Percentiles rank a stretch among this genome's conserved stretches.
Conservation (phyloP, 2,329 filamentous ascomycete species). For the Chalaropsis thielavioides region DNA sequence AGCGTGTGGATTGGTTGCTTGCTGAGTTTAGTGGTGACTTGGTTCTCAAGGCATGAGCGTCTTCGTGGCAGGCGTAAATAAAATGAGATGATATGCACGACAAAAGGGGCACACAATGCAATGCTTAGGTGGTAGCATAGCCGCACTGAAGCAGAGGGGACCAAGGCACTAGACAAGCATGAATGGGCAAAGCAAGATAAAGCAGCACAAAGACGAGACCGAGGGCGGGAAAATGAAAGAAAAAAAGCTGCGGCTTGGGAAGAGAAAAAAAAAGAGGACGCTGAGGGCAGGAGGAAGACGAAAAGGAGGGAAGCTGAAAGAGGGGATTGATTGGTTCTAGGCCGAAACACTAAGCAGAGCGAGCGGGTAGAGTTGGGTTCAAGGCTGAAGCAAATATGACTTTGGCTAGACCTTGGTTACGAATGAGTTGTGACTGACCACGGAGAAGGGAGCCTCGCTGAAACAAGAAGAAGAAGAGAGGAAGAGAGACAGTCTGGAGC, state of each 20-base stretch:
- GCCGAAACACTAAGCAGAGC: background rate
- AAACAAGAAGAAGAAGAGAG: background rate
- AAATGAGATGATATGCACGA: conserved; percentile 14
- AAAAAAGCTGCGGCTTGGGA: background rate
- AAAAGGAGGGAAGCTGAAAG: conserved; percentile 1
- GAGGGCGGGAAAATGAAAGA: background rate
- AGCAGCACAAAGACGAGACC: background rate
- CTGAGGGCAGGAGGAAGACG: background rate
- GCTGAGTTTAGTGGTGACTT: background rate
- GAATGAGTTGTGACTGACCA: background rate
- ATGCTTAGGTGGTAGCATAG: background rate
- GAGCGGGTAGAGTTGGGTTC: background rate
- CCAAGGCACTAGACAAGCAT: background rate
- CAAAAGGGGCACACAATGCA: conserved; percentile 12
- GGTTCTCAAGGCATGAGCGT: background rate
- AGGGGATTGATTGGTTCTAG: conserved; percentile 1
- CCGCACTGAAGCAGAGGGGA: background rate
- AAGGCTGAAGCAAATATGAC: background rate
- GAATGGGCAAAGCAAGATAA: background rate
- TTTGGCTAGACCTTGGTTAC: too few species aligned
- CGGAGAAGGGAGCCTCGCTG: background rate
- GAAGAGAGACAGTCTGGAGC: too few species aligned
- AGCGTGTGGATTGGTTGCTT: background rate
- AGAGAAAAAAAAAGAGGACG: background rate
- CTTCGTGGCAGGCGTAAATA: background rate